Base-by-base conservation (phyloP, 2,329 filamentous ascomycete species). In the Paracoccidioides lutzii region DNA sequence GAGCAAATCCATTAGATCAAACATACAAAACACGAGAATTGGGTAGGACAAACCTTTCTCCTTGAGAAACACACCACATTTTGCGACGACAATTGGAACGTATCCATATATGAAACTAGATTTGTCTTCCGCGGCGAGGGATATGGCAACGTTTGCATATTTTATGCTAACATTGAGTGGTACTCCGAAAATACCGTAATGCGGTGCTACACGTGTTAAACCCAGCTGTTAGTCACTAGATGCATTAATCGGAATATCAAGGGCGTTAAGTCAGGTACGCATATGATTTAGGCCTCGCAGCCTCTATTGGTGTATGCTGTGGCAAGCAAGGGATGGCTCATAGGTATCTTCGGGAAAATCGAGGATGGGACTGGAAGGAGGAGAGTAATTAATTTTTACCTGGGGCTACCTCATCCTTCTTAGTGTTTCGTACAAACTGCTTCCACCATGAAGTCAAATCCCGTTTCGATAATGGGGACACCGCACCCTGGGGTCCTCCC, bases 81-180 rank as follows among this genome's bases (percentile, higher is more conserved):
- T 98, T 40, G 93, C 93, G 54, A 98, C 91, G 45, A 98, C 91
- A 61, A 98, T 97, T 15, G 93, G 93, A 6, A 98, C 91, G 67
- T 97, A 97, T 66, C 93, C 93, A 70, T 97, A 98, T 54, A 97
- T 96, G 71, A 95, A 97, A 73, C 89, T 95, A 70, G 93, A 83
- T 37, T 91, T 91, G 62, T 93, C 81, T 62, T 91, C 88, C 68
- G 97, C 90, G 62, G 93, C 87, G 33, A 98, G 81, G 28, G 91
- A 97, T 66, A 98, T 98, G 60, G 93, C 93, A 58, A 98, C 93
- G 67, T 97, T 98, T 57, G 93, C 93, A 70, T 98, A 97, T 58
- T 87, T 87, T 70, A 98, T 97, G 74, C 91, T 97, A 67, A 90
- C 84, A 64, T 90, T 88, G 57, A 98, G 79, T 42, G 93, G 90